Evolutionary conservation across 768 basidiomycete species (phyloP), one percentile per base, ranked within the genome.

Genomic region (Xerocomellus amylosporus): DNA sequence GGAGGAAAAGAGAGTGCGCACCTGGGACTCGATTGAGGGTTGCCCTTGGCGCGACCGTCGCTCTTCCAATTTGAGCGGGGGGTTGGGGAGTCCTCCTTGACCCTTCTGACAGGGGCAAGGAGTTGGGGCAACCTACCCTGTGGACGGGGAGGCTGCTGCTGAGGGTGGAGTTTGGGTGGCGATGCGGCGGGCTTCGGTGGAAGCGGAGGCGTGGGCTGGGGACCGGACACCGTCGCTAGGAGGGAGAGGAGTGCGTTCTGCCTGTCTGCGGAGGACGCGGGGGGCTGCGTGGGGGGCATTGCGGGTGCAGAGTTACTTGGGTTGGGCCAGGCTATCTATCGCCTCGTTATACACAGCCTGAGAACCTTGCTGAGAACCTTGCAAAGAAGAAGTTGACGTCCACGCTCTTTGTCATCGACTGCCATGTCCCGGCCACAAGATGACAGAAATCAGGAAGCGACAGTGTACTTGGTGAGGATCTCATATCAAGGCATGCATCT

Each of bases 401-500:
- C n/a, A n/a, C n/a, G n/a, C n/a, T n/a, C 24, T 24, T 24, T 24
- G 24, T 24, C 24, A 24, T 24, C 30, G 26, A 34, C 58, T 14
- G 26, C 49, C 58, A 70, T 72, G 69, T 70, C 69, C 24, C 58
- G 88, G 55, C 85, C 87, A 49, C 88, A 90, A 69, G 90, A 93
- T 70, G 91, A 94, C 73, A 81, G 90, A 62, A 93, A 93, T 66
- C 91, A 93, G 67, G 92, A 93, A 67, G 92, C 92, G 4, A 94
- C 92, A 0, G 90, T 93, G 3, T 94, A 94, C 66, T 74, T 93
- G 58, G 92, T 89, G 53, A 49, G 75, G 55, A 17, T 36, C n/a
- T 12, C 20, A 2, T 43, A 4, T 20, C 30, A 8, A 15, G 19
- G 0, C 3, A 17, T 5, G 3, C 2, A n/a, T 9, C 19, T 9